Conservation (phyloP, 345 rosid species). For the Salix koriyanagi region DNA sequence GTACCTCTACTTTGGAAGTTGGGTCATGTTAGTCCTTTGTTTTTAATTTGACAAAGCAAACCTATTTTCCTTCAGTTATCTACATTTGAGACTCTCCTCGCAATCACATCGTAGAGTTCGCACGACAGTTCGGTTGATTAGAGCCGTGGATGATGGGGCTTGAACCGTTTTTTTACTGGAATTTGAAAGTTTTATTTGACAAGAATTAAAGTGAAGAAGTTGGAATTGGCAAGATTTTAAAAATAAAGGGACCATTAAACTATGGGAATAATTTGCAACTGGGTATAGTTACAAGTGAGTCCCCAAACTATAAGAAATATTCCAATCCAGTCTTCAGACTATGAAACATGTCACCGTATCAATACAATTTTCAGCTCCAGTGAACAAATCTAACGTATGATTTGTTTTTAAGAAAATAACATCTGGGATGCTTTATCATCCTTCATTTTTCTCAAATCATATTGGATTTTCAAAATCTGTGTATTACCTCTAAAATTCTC, state of each 20-base stretch:
- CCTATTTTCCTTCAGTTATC: background rate
- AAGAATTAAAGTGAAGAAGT: background rate
- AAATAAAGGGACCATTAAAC: background rate
- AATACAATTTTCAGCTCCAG: background rate
- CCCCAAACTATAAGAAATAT: background rate
- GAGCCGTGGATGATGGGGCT: background rate
- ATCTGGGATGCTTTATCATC: background rate
- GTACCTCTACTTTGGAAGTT: background rate
- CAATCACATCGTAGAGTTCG: too few relatives aligned
- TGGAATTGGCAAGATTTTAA: too few relatives aligned
- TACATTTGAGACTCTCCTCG: background rate
- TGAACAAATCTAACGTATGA: too few relatives aligned
- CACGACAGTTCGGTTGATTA: background rate
- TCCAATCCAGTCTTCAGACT: background rate
- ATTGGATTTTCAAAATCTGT: background rate
- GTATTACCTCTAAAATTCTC: background rate
- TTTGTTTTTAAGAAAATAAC: background rate
- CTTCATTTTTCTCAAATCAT: background rate
- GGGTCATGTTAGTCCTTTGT: background rate
- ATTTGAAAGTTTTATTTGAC: background rate
- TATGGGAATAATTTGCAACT: background rate
- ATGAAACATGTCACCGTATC: background rate
- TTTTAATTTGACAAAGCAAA: background rate
- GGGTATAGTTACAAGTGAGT: background rate
- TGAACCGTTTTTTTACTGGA: background rate